Evolutionary conservation across 78 protist species (phyloP).

Genomic region (Isochrysis galbana): DNA sequence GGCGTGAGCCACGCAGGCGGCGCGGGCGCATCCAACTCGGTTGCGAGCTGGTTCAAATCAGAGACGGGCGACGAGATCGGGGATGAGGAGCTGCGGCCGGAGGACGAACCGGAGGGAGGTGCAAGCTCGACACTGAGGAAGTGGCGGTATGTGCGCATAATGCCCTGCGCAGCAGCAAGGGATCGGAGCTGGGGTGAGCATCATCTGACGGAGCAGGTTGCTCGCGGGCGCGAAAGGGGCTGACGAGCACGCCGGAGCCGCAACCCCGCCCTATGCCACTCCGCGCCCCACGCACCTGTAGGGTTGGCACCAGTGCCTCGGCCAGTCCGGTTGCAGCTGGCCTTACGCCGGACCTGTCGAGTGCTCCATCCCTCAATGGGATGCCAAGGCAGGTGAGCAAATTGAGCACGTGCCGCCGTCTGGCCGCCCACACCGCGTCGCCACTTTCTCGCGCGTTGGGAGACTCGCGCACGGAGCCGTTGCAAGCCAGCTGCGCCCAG

Average conservation of each 20-base stretch:
- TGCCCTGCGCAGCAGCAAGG: neutral
- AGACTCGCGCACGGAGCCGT: neutral
- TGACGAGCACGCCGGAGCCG: too few species aligned
- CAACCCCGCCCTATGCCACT: too few species aligned
- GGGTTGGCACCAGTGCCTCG: constrained; percentile 4
- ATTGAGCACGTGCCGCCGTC: neutral
- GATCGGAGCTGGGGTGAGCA: too few species aligned
- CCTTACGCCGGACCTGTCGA: neutral
- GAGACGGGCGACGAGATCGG: neutral
- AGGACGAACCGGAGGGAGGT: neutral
- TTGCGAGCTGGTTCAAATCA: neutral
- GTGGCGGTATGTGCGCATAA: neutral
- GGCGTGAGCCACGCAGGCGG: neutral
- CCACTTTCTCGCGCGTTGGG: neutral
- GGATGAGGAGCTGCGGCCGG: neutral
- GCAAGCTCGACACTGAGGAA: neutral
- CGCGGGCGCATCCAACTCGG: neutral
- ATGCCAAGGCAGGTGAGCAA: neutral
- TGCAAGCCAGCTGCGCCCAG: neutral
- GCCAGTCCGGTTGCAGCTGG: neutral
- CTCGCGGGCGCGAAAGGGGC: too few species aligned
- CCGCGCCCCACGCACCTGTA: too few species aligned
- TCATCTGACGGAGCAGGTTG: too few species aligned
- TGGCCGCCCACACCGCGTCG: neutral
- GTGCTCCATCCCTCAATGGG: neutral